A percentile compares a stretch with the other conserved stretches of the same genome.
Evolutionary conservation across 1,284 basidiomycete genomes (phyloP).

Genomic region (Pseudozyma sp.): DNA sequence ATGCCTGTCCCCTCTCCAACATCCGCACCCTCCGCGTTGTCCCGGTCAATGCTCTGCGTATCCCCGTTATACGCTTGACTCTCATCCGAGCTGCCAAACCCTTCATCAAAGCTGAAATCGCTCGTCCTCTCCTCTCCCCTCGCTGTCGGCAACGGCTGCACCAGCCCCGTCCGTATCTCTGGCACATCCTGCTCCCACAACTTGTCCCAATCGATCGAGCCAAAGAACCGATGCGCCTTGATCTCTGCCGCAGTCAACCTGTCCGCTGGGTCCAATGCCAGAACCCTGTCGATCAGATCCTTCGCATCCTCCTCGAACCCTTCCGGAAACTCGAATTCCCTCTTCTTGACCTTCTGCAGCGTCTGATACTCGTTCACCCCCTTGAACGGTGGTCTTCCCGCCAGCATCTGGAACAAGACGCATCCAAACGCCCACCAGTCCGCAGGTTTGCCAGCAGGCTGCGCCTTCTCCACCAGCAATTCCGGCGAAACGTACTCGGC

Average conservation of each 20-base stretch:
- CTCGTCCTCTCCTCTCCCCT: constrained; percentile 13
- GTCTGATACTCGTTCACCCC: constrained; percentile 74
- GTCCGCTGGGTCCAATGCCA: constrained; percentile 66
- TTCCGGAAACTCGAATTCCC: constrained; percentile 71
- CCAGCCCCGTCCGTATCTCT: constrained; percentile 46
- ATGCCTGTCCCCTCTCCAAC: not conserved
- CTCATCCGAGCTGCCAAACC: constrained; percentile 41
- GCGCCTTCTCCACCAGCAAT: constrained; percentile 77
- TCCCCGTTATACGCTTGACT: constrained; percentile 36
- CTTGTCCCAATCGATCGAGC: constrained; percentile 37
- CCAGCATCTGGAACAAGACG: constrained; percentile 73
- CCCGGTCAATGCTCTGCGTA: constrained; percentile 38
- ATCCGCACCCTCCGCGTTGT: constrained; percentile 4
- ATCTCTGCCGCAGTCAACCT: constrained; percentile 44
- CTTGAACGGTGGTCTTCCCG: constrained; percentile 73
- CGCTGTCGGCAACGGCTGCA: constrained; percentile 25
- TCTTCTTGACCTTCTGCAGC: constrained; percentile 73
- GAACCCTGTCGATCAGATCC: constrained; percentile 70
- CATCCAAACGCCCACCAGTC: constrained; percentile 75
- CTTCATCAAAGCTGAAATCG: constrained; percentile 50
- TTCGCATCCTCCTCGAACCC: constrained; percentile 71
- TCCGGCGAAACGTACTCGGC: constrained; percentile 97
- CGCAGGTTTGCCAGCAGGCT: constrained; percentile 69
- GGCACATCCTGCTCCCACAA: constrained; percentile 51
- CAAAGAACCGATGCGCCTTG: constrained; percentile 55